Percentiles rank a stretch among this genome's conserved stretches.
Conservation (phyloP, 2,329 filamentous ascomycete genomes). For the Sarocladiaceae sp. region DNA sequence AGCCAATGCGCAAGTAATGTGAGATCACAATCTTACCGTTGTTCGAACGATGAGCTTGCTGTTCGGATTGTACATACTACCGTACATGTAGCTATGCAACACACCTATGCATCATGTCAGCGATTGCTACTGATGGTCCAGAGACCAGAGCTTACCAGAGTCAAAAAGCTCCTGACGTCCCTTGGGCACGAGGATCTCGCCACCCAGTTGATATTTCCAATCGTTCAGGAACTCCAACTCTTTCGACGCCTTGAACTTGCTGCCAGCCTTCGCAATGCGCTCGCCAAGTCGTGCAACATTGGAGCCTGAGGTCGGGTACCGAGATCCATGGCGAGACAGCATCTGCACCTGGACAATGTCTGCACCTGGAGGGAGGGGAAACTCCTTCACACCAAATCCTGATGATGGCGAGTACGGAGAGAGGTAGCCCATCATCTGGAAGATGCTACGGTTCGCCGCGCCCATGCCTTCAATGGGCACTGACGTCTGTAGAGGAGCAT, state of each 20-base stretch:
- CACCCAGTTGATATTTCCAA: conserved; percentile 66
- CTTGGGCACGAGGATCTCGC: conserved; percentile 67
- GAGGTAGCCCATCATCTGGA: conserved; percentile 62
- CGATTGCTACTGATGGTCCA: not conserved
- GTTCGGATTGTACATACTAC: conserved; percentile 64
- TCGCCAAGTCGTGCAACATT: conserved; percentile 51
- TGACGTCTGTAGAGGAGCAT: conserved; percentile 66
- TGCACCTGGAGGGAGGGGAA: conserved; percentile 60
- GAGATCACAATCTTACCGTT: too few relatives aligned
- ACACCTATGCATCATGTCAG: conserved; percentile 41
- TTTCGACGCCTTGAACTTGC: conserved; percentile 52
- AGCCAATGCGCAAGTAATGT: too few relatives aligned
- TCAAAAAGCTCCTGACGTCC: conserved; percentile 72
- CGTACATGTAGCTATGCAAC: conserved; percentile 70
- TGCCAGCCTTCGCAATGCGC: conserved; percentile 51
- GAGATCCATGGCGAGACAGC: conserved; percentile 68
- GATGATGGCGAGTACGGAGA: conserved; percentile 68
- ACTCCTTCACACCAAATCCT: conserved; percentile 72
- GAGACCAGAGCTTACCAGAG: conserved; percentile 35
- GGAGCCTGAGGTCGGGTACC: conserved; percentile 63
- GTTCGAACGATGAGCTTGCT: conserved; percentile 71
- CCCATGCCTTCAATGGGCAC: conserved; percentile 60
- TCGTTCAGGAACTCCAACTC: conserved; percentile 61
- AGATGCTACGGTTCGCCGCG: conserved; percentile 59
- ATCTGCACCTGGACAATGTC: conserved; percentile 68